Evolutionary conservation across 2,329 filamentous ascomycete genomes (phyloP).

Genomic region (Basipetospora chlamydospora): DNA sequence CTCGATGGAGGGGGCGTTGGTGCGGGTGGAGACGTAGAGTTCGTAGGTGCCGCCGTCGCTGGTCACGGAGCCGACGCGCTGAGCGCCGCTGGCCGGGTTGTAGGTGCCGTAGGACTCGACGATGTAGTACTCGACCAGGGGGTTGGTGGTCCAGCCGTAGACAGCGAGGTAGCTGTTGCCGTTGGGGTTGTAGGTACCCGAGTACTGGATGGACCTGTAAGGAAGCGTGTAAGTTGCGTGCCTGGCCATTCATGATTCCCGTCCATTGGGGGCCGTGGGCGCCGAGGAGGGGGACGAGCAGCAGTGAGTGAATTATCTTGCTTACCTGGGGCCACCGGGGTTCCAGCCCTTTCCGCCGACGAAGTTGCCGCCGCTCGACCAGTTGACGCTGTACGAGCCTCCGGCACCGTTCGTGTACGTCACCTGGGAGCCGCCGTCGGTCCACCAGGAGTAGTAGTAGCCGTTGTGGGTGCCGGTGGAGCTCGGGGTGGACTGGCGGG

Average conservation of each 20-base stretch:
- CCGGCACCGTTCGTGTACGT: constrained; percentile 28
- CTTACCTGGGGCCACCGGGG: constrained; percentile 32
- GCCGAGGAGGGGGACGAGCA: no score
- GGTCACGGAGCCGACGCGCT: constrained; percentile 19
- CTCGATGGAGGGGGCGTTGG: constrained; percentile 30
- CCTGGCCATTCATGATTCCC: no score
- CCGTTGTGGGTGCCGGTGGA: constrained; percentile 21
- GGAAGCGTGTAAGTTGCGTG: no score
- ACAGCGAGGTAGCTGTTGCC: constrained; percentile 21
- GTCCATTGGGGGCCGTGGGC: no score
- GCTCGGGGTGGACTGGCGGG: constrained; percentile 17
- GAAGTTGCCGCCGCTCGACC: constrained; percentile 34
- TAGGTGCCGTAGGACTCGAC: constrained; percentile 23
- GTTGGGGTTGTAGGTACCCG: constrained; percentile 16
- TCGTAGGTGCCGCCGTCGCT: constrained; percentile 24
- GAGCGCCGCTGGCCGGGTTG: constrained; percentile 19
- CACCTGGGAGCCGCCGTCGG: constrained; percentile 26
- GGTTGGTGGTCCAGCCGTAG: constrained; percentile 23
- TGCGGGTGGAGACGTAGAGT: constrained; percentile 19
- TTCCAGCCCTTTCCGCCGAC: constrained; percentile 46
- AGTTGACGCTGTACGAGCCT: constrained; percentile 29
- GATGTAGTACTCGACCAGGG: constrained; percentile 23
- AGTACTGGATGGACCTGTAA: constrained; percentile 14
- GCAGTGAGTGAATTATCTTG: no score
- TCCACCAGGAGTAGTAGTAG: constrained; percentile 35